Conservation (phyloP, 371 early-diverging fungal species). For the Mucor velutinosus region DNA sequence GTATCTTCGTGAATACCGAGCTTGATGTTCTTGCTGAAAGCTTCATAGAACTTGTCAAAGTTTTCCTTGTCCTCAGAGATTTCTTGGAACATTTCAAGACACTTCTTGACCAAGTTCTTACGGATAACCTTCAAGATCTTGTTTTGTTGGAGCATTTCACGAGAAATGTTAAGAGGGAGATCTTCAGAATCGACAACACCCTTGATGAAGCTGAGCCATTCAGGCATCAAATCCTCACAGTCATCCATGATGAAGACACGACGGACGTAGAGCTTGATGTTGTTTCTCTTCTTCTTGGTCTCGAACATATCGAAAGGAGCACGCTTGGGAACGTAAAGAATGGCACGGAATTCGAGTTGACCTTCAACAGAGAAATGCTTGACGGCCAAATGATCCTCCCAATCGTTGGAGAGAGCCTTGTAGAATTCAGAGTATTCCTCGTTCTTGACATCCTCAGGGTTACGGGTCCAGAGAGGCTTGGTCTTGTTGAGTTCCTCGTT, state of each 20-base stretch:
- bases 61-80: slow-evolving; percentile 72
- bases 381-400: slow-evolving; percentile 68
- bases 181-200: slow-evolving; percentile 88
- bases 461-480: slow-evolving; percentile 89
- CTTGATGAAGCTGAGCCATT: slow-evolving; percentile 64
- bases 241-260: slow-evolving; percentile 93
- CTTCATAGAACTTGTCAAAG: slow-evolving; percentile 74
- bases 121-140: slow-evolving; percentile 76
- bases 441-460: slow-evolving; percentile 68
- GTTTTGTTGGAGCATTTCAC: slow-evolving; percentile 88
- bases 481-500: slow-evolving; percentile 67
- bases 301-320: slow-evolving; percentile 67
- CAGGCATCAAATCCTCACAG: slow-evolving; percentile 67
- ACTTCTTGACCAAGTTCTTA: slow-evolving; percentile 82
- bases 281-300: slow-evolving; percentile 70
- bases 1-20: slow-evolving; percentile 79
- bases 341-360: slow-evolving; percentile 74
- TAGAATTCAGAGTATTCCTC: slow-evolving; percentile 86
- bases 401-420: slow-evolving; percentile 80
- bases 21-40: slow-evolving; percentile 75
- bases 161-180: slow-evolving; percentile 88
- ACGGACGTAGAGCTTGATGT: slow-evolving; percentile 84
- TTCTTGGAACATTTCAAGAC: slow-evolving; percentile 76
- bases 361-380: slow-evolving; percentile 86
- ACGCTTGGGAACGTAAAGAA: slow-evolving; percentile 80